Percentiles rank a stretch among this genome's conserved stretches.
These are phyloP conservation scores for Termitomyces eurrhizus DNA, from an alignment of 768 basidiomycete species.

Conservation along the genomic window DNA sequence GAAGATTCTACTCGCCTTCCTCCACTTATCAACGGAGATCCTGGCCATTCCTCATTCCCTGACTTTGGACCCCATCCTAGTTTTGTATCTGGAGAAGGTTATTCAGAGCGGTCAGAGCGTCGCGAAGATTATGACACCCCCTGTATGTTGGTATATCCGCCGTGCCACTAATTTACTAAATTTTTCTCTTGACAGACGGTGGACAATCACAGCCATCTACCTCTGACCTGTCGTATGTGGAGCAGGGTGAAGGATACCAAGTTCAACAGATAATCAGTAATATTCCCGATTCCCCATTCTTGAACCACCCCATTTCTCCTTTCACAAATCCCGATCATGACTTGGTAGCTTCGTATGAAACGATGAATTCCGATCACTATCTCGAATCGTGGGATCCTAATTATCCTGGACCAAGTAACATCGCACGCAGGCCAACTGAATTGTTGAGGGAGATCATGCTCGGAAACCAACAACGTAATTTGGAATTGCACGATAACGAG, in stretches of 20 bases:
- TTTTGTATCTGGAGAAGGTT: not conserved
- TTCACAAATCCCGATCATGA: not conserved
- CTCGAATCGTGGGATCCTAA: slow-evolving; percentile 5
- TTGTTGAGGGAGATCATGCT: slow-evolving; percentile 14
- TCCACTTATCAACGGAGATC: not conserved
- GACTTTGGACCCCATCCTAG: slow-evolving; percentile 2
- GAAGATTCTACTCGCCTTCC: not conserved
- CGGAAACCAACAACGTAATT: slow-evolving; percentile 6
- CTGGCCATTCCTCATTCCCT: not conserved
- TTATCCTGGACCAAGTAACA: slow-evolving; percentile 15
- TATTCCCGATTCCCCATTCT: slow-evolving; percentile 3
- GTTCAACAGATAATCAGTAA: not conserved
- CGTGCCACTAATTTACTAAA: not conserved
- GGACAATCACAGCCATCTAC: slow-evolving; percentile 7
- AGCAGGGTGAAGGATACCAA: not conserved
- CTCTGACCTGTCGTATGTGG: slow-evolving; percentile 17
- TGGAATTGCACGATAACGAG: slow-evolving; percentile 33
- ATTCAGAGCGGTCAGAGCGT: not conserved
- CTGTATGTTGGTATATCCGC: not conserved
- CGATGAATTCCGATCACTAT: slow-evolving; percentile 11
- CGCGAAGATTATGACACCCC: not conserved
- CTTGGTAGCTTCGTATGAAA: not conserved
- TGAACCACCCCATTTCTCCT: not conserved
- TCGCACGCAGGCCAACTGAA: slow-evolving; percentile 15
- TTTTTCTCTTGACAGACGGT: not conserved